Percentiles rank a stretch among this genome's conserved stretches.
These are phyloP conservation scores for Xerocomus nothofagi DNA, from an alignment of 1,284 basidiomycete genomes.

Conservation along the genomic window DNA sequence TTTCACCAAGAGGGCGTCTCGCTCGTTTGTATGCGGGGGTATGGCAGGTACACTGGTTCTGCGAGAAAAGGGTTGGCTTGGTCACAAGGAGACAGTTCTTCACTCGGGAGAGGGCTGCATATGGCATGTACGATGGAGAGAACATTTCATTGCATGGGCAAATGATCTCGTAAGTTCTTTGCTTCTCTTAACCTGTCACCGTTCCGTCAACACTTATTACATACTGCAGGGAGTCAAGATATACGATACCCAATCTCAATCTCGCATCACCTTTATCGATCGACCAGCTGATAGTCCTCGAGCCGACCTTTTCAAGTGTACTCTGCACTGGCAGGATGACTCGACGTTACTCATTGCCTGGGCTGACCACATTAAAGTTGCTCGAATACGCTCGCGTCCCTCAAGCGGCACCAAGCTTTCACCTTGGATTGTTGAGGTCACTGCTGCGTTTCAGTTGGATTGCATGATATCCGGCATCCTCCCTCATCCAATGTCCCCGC, in stretches of 20 bases:
- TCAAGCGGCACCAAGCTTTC: slow-evolving; percentile 41
- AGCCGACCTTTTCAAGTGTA: slow-evolving; percentile 92
- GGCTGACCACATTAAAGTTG: slow-evolving; percentile 94
- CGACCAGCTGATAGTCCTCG: slow-evolving; percentile 80
- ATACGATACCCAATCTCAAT: slow-evolving; percentile 81
- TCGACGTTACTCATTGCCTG: slow-evolving; percentile 89
- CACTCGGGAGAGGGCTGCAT: slow-evolving; percentile 93
- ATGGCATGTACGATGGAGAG: slow-evolving; percentile 89
- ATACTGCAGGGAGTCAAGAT: slow-evolving; percentile 83
- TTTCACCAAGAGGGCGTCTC: slow-evolving; percentile 78
- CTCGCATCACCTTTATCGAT: slow-evolving; percentile 87
- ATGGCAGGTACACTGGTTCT: slow-evolving; percentile 85
- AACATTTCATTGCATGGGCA: slow-evolving; percentile 92
- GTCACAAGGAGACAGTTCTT: slow-evolving; percentile 87
- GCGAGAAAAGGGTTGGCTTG: slow-evolving; percentile 96
- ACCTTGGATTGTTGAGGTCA: slow-evolving; percentile 79
- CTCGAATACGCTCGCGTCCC: slow-evolving; percentile 69
- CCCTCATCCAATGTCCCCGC: slow-evolving; percentile 59
- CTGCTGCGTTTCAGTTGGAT: slow-evolving; percentile 90
- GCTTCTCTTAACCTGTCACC: neutral
- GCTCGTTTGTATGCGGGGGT: slow-evolving; percentile 93
- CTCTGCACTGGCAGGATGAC: slow-evolving; percentile 90
- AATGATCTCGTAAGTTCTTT: slow-evolving; percentile 74
- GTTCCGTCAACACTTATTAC: neutral
- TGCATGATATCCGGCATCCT: slow-evolving; percentile 94